Conservation (phyloP, 2,329 filamentous ascomycete genomes). For the Aurifilum marmelostoma region DNA sequence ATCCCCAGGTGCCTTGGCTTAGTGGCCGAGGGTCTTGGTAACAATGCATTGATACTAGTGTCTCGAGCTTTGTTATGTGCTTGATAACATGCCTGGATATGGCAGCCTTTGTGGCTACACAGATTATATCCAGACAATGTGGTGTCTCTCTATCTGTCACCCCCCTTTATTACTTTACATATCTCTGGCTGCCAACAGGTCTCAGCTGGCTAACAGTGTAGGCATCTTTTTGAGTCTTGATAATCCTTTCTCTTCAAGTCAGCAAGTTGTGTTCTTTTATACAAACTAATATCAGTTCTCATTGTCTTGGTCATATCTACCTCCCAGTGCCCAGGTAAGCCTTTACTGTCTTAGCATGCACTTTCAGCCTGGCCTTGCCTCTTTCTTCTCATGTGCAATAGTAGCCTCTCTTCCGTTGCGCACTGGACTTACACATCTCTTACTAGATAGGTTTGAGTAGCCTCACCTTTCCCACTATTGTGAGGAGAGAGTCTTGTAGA, state of each 20-base stretch:
- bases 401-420: neutral
- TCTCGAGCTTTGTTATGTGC: neutral
- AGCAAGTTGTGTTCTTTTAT: neutral
- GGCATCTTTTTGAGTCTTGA: neutral
- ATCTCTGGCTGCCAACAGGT: neutral
- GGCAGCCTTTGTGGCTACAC: neutral
- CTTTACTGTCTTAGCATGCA: neutral
- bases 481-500: neutral
- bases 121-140: neutral
- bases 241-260: neutral
- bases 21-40: neutral
- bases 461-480: neutral
- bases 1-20: neutral
- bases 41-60: neutral
- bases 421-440: constrained; percentile 1
- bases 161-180: neutral
- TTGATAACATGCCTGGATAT: neutral
- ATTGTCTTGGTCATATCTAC: neutral
- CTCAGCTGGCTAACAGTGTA: neutral
- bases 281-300: neutral
- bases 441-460: neutral
- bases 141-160: neutral
- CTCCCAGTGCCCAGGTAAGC: neutral
- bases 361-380: neutral
- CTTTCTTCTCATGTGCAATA: neutral